These are phyloP conservation scores for Parafenestella ontariensis DNA, from an alignment of 2,329 filamentous ascomycete species.

Conservation along the genomic window DNA sequence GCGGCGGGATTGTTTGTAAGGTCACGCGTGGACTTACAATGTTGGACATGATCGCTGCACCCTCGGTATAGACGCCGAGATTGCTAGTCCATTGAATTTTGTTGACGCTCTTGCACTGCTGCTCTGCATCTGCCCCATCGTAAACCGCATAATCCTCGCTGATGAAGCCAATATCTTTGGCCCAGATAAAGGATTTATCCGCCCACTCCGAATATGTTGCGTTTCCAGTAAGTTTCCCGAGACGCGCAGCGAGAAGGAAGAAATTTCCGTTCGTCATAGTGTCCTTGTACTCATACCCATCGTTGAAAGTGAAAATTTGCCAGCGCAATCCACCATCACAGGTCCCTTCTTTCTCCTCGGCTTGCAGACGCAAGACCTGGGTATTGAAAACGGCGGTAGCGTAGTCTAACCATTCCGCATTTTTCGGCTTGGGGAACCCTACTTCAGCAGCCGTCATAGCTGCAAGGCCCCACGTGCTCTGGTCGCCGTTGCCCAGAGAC, in stretches of 20 bases:
- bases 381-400: conserved; percentile 75
- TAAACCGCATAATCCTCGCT: conserved; percentile 57
- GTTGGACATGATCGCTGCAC: conserved; percentile 61
- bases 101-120: conserved; percentile 58
- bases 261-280: conserved; percentile 76
- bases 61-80: conserved; percentile 57
- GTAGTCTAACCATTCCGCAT: conserved; percentile 64
- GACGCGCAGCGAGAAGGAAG: conserved; percentile 78
- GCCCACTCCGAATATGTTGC: conserved; percentile 65
- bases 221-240: conserved; percentile 72
- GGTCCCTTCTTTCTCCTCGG: conserved; percentile 35
- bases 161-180: conserved; percentile 55
- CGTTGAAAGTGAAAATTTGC: conserved; percentile 79
- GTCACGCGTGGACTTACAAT: conserved; percentile 38
- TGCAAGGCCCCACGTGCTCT: conserved; percentile 73
- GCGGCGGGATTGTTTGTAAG: background rate
- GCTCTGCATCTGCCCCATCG: conserved; percentile 53
- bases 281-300: conserved; percentile 81
- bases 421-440: conserved; percentile 61
- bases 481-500: conserved; percentile 71
- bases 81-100: conserved; percentile 61
- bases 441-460: conserved; percentile 71
- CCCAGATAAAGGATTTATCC: conserved; percentile 65
- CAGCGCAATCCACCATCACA: conserved; percentile 73
- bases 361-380: conserved; percentile 73